phyloP scores from a whole-genome alignment of 73 alveolate species.

The Stentor coeruleus region DNA sequence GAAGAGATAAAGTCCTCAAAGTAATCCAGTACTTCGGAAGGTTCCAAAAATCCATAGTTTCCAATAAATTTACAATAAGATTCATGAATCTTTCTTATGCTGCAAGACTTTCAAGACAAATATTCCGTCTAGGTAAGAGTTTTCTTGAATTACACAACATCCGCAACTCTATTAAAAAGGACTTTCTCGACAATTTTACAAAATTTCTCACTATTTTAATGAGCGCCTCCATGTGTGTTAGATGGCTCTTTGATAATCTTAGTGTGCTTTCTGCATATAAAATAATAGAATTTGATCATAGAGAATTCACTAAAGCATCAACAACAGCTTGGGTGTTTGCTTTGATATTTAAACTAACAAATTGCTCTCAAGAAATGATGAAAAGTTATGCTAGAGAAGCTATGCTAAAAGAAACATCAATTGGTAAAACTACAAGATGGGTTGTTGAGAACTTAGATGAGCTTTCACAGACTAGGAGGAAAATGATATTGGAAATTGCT shows the following conservation, averaged over 20 bases:
- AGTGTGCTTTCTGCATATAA: neutral
- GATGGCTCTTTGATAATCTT: neutral
- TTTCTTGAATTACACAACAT: neutral
- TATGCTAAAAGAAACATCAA: too few relatives aligned
- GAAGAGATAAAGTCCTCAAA: neutral
- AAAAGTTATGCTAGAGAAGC: conserved; percentile 5
- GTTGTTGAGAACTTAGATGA: too few relatives aligned
- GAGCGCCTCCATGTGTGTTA: neutral
- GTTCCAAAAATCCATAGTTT: neutral
- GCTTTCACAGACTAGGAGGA: too few relatives aligned
- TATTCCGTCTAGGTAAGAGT: neutral
- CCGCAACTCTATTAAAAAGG: neutral
- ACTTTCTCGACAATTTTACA: neutral
- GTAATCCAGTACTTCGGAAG: neutral
- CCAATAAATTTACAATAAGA: neutral
- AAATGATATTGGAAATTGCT: too few relatives aligned
- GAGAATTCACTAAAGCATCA: neutral
- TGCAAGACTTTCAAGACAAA: neutral
- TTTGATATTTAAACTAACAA: neutral
- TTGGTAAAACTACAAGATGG: too few relatives aligned
- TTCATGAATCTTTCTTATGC: neutral
- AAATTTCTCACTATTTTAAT: neutral
- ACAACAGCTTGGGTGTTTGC: neutral
- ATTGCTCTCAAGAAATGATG: neutral
- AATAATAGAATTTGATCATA: neutral